Evolutionary conservation across 2,329 filamentous ascomycete genomes (phyloP).

Genomic region (Monilinia aucupariae): DNA sequence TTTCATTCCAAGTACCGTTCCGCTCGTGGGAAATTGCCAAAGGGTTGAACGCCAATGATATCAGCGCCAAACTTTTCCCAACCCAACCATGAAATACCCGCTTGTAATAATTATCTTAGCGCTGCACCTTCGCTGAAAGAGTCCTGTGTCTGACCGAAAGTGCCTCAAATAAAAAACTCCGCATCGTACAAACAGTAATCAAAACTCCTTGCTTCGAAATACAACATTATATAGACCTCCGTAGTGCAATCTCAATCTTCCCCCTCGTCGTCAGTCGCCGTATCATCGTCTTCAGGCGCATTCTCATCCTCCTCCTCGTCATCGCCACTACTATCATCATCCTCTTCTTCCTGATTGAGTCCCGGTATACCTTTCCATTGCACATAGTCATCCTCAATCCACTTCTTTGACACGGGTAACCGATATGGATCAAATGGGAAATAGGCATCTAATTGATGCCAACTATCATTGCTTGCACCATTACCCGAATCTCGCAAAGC

Average conservation of each 20-base stretch:
- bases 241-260: constrained; percentile 24
- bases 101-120: not conserved
- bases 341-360: constrained; percentile 53
- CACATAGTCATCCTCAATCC: constrained; percentile 81
- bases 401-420: constrained; percentile 76
- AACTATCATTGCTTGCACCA: constrained; percentile 61
- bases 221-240: not conserved
- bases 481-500: constrained; percentile 46
- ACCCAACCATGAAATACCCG: not conserved
- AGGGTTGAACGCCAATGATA: not conserved
- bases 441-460: constrained; percentile 84
- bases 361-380: constrained; percentile 73
- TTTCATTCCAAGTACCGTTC: not conserved
- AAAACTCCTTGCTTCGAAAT: constrained; percentile 5
- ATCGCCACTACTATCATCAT: constrained; percentile 45
- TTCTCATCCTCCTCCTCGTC: constrained; percentile 27
- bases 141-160: not conserved
- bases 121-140: constrained; percentile 7
- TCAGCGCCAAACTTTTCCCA: constrained; percentile 1
- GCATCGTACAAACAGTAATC: not conserved
- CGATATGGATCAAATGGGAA: constrained; percentile 98
- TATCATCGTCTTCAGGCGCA: constrained; percentile 23
- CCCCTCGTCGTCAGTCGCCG: constrained; percentile 27
- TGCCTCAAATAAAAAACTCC: not conserved
- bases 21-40: not conserved